These are phyloP conservation scores for Stephanocyclus meneghinianus DNA, from an alignment of 352 stramenopile species.

Conservation along the genomic window DNA sequence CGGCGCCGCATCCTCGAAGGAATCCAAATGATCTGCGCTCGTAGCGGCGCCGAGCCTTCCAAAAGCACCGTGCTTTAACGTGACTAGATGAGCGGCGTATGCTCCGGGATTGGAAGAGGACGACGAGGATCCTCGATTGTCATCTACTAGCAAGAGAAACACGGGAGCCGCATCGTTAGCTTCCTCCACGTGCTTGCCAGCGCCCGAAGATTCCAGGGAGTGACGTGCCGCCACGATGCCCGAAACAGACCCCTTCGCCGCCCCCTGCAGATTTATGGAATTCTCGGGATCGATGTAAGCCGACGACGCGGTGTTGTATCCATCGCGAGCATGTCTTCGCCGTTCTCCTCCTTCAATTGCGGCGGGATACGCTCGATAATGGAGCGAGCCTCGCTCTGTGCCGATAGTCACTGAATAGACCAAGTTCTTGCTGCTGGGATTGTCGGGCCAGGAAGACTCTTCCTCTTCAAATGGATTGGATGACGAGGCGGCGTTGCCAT, in stretches of 20 bases:
- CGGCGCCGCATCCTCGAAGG: neutral
- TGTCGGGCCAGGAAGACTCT: neutral
- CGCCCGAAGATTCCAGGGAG: neutral
- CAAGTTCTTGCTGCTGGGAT: too few relatives aligned
- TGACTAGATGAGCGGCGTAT: slow-evolving; percentile 61
- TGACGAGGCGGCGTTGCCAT: neutral
- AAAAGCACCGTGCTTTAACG: slow-evolving; percentile 66
- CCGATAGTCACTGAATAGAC: slow-evolving; percentile 67
- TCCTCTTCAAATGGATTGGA: slow-evolving; percentile 39
- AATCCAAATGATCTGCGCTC: neutral
- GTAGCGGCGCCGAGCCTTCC: slow-evolving; percentile 37
- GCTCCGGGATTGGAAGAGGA: slow-evolving; percentile 44
- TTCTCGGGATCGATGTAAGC: slow-evolving; percentile 4
- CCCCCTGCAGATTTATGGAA: slow-evolving; percentile 31
- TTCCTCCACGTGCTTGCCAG: neutral
- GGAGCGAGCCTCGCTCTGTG: slow-evolving; percentile 72
- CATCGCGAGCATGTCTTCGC: neutral
- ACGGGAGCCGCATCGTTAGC: slow-evolving; percentile 9
- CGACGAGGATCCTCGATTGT: slow-evolving; percentile 53
- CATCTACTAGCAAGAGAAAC: slow-evolving; percentile 78
- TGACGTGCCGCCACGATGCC: slow-evolving; percentile 37
- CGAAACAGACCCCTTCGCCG: slow-evolving; percentile 54
- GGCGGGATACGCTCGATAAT: slow-evolving; percentile 64
- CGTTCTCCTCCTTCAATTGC: neutral
- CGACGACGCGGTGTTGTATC: neutral